A percentile compares a stretch with the other conserved stretches of the same genome.
Evolutionary conservation across 2,329 filamentous ascomycete species (phyloP).

Genomic region (Cucurbitaria berberidis): DNA sequence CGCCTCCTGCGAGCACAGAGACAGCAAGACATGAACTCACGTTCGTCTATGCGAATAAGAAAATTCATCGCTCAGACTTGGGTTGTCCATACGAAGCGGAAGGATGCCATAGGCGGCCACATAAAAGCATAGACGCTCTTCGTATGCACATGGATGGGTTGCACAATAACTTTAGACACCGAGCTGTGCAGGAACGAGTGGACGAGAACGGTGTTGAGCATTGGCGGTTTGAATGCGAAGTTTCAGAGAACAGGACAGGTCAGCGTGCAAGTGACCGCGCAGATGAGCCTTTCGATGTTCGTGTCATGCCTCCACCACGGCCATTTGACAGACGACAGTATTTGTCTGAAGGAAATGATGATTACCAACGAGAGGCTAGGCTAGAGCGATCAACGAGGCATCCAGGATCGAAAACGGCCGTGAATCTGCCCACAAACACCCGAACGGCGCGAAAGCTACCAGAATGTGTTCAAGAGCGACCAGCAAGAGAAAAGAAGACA

Average conservation of each 20-base stretch:
- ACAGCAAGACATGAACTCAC: slow-evolving; percentile 23
- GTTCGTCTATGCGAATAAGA: slow-evolving; percentile 21
- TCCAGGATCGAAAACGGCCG: neutral
- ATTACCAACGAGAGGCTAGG: slow-evolving; percentile 21
- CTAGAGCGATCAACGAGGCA: slow-evolving; percentile 11
- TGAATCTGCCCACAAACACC: neutral
- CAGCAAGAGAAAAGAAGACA: slow-evolving; percentile 23
- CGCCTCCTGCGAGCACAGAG: slow-evolving; percentile 10
- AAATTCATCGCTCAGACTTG: slow-evolving; percentile 8
- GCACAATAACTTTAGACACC: slow-evolving; percentile 46
- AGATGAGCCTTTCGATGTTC: slow-evolving; percentile 34
- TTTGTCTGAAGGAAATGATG: slow-evolving; percentile 43
- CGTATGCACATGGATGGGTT: slow-evolving; percentile 43
- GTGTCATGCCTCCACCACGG: slow-evolving; percentile 40
- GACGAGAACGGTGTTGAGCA: slow-evolving; percentile 20
- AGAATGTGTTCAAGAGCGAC: slow-evolving; percentile 22
- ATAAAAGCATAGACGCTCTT: slow-evolving; percentile 31
- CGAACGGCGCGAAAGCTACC: slow-evolving; percentile 20
- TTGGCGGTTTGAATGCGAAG: slow-evolving; percentile 25
- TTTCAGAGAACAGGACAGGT: slow-evolving; percentile 25
- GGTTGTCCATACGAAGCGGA: slow-evolving; percentile 24
- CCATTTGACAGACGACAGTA: slow-evolving; percentile 47
- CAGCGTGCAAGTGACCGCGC: slow-evolving; percentile 32
- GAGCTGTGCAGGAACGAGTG: slow-evolving; percentile 11
- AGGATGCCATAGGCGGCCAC: slow-evolving; percentile 15